phyloP scores from a whole-genome alignment of 345 rosid species.

The Turritis glabra region DNA sequence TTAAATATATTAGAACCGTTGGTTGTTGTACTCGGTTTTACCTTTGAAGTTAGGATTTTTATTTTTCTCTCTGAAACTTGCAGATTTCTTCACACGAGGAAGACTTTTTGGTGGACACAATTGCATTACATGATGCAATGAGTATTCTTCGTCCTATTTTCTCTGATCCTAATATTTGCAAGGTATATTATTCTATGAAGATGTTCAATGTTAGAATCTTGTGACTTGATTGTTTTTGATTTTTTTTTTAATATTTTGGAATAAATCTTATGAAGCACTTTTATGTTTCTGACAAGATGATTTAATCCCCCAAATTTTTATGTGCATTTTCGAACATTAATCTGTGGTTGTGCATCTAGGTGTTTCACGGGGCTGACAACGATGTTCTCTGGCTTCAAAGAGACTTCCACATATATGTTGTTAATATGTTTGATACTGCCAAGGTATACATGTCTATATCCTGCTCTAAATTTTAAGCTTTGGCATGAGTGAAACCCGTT shows the following conservation, averaged over 20 bases:
- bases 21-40: not conserved
- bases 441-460: conserved; percentile 50
- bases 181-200: conserved; percentile 46
- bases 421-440: conserved; percentile 91
- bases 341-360: conserved; percentile 44
- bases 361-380: conserved; percentile 96
- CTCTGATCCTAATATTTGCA: conserved; percentile 73
- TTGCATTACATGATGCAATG: conserved; percentile 79
- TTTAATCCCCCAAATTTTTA: not conserved
- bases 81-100: conserved; percentile 70
- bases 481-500: not conserved
- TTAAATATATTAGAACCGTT: not conserved
- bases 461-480: not conserved
- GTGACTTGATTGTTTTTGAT: not conserved
- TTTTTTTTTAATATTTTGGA: not conserved
- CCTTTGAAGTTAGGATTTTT: not conserved
- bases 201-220: not conserved
- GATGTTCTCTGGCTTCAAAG: conserved; percentile 95
- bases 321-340: not conserved
- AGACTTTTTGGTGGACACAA: conserved; percentile 80
- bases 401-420: conserved; percentile 90
- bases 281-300: not conserved
- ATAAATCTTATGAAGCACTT: not conserved
- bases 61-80: not conserved
- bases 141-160: conserved; percentile 68